These are phyloP conservation scores for Mortierella sp. DNA, from an alignment of 371 early-diverging fungal species.

Conservation along the genomic window DNA sequence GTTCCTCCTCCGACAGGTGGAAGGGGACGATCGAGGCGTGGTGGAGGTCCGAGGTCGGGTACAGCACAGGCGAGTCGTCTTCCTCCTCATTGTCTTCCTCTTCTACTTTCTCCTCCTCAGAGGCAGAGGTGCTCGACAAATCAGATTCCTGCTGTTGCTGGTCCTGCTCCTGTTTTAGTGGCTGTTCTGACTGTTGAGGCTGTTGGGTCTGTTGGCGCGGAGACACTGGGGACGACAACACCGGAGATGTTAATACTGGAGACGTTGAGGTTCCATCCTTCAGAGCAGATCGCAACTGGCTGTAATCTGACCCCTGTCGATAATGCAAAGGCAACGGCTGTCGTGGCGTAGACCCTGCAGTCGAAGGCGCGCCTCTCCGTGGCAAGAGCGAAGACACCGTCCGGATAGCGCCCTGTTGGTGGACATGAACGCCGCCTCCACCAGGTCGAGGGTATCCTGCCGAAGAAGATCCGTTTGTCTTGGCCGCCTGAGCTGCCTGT, in stretches of 20 bases:
- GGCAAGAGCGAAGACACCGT: conserved; percentile 41
- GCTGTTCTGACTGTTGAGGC: background rate
- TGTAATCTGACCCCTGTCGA: conserved; percentile 22
- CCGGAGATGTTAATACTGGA: background rate
- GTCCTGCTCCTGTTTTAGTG: background rate
- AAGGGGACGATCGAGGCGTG: conserved; percentile 32
- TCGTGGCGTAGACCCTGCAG: conserved; percentile 1
- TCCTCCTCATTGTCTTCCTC: background rate
- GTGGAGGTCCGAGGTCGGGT: conserved; percentile 49
- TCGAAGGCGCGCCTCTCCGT: background rate
- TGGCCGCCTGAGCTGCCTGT: background rate
- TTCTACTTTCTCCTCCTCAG: background rate
- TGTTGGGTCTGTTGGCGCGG: background rate
- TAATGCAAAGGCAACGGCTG: conserved; percentile 38
- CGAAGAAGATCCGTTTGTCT: background rate
- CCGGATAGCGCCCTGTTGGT: conserved; percentile 26
- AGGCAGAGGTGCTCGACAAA: background rate
- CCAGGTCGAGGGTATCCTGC: background rate
- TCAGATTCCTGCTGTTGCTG: background rate
- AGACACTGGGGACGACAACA: conserved; percentile 2
- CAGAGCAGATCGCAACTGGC: conserved; percentile 25
- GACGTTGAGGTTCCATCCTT: conserved; percentile 14
- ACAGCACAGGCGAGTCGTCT: conserved; percentile 31
- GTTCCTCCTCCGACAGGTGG: conserved; percentile 50
- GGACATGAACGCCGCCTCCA: conserved; percentile 15